Conservation (phyloP, 192 early-diverging fungal species). For the Rhizophagus prolifer region DNA sequence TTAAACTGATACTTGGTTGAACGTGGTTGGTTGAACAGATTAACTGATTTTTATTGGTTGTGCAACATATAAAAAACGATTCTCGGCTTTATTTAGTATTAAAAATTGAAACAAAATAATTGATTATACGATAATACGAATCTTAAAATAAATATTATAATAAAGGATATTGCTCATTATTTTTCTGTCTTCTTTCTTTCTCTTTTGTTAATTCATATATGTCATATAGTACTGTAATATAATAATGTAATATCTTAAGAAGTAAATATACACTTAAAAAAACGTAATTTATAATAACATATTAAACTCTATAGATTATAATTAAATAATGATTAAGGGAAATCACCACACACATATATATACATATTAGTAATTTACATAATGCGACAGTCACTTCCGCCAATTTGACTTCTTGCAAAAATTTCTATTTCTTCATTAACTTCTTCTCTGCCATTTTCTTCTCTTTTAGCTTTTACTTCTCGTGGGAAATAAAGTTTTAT, state of each 20-base stretch:
- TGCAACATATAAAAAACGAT: too few relatives aligned
- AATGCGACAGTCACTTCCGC: not conserved
- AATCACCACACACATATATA: not conserved
- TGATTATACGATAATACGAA: too few relatives aligned
- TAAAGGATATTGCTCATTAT: not conserved
- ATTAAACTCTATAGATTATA: too few relatives aligned
- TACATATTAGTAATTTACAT: not conserved
- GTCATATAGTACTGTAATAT: not conserved
- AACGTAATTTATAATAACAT: too few relatives aligned
- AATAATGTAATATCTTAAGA: not conserved
- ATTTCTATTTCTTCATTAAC: constrained; percentile 63
- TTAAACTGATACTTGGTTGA: too few relatives aligned
- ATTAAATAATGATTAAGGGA: not conserved
- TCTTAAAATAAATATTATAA: too few relatives aligned
- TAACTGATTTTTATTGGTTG: too few relatives aligned
- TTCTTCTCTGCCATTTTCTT: constrained; percentile 62
- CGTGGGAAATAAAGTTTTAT: constrained; percentile 76
- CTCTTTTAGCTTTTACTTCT: constrained; percentile 71
- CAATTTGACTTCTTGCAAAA: constrained; percentile 38
- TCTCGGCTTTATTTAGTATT: too few relatives aligned
- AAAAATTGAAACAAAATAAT: too few relatives aligned
- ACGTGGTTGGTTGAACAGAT: too few relatives aligned
- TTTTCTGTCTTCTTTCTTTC: not conserved
- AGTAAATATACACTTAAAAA: too few relatives aligned
- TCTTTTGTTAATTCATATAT: not conserved